These are phyloP conservation scores for Zasmidium cellare DNA, from an alignment of 2,329 filamentous ascomycete genomes.

Conservation along the genomic window DNA sequence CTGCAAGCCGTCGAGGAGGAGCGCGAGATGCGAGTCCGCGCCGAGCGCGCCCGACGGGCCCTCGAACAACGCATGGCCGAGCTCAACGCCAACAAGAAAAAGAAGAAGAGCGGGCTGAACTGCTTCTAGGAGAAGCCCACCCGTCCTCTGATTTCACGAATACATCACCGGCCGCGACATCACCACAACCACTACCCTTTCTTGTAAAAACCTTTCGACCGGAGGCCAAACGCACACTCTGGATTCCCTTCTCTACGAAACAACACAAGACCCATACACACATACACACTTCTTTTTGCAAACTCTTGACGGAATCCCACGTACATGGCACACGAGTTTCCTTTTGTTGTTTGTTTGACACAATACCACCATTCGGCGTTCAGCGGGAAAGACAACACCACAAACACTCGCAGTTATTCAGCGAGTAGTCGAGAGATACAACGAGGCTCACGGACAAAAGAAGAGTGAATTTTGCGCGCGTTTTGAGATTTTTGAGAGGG, in stretches of 20 bases:
- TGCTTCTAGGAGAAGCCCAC: constrained; percentile 70
- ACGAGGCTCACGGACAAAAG: neutral
- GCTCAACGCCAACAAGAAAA: constrained; percentile 82
- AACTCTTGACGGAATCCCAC: neutral
- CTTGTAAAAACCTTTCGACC: neutral
- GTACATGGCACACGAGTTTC: neutral
- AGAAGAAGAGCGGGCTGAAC: constrained; percentile 92
- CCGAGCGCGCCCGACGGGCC: constrained; percentile 83
- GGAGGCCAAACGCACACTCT: neutral
- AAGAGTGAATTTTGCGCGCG: too few species aligned
- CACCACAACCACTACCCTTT: constrained; percentile 4
- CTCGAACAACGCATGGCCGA: constrained; percentile 79
- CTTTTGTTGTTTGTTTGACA: neutral
- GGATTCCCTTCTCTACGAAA: neutral
- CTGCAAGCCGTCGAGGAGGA: constrained; percentile 96
- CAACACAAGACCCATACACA: neutral
- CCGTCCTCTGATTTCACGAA: constrained; percentile 13
- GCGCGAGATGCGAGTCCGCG: constrained; percentile 84
- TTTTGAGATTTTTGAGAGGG: too few species aligned
- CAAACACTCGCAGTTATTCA: neutral
- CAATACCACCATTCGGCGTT: too few species aligned
- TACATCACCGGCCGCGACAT: neutral
- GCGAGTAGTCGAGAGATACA: neutral
- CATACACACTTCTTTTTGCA: neutral
- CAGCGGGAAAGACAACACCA: neutral